These are phyloP conservation scores for Quercus mongolica DNA, from an alignment of 306 rosid species.

Conservation along the genomic window DNA sequence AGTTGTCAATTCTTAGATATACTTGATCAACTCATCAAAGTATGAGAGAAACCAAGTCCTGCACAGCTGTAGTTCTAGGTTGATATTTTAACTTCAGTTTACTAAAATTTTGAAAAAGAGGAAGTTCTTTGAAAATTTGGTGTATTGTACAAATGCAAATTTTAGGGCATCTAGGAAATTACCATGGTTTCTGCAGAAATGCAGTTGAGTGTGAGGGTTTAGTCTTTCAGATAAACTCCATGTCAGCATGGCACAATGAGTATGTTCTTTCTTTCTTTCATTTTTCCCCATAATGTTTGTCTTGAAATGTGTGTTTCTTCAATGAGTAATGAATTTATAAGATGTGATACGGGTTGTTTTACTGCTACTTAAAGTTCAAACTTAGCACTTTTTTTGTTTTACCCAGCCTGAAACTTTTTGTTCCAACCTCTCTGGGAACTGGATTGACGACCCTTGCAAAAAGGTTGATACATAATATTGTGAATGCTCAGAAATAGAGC, in stretches of 20 bases:
- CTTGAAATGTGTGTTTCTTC: background rate
- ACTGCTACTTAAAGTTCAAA: background rate
- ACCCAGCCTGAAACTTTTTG: background rate
- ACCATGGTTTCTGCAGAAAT: background rate
- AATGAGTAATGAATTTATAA: background rate
- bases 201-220: background rate
- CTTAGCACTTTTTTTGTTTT: background rate
- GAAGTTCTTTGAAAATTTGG: background rate
- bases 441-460: background rate
- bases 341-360: background rate
- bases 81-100: background rate
- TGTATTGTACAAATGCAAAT: too few relatives aligned
- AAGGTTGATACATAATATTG: background rate
- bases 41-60: too few relatives aligned
- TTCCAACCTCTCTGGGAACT: background rate
- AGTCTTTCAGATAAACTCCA: background rate
- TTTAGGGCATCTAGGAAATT: background rate
- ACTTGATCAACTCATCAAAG: too few relatives aligned
- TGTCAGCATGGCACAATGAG: background rate
- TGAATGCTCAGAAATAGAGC: background rate
- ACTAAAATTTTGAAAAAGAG: background rate
- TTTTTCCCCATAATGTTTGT: background rate
- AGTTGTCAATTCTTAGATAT: background rate
- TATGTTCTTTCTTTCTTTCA: background rate
- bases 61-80: background rate